A percentile compares a stretch with the other conserved stretches of the same genome.
Evolutionary conservation across 2,329 filamentous ascomycete genomes (phyloP).

Genomic region (Parastagonospora avenae): DNA sequence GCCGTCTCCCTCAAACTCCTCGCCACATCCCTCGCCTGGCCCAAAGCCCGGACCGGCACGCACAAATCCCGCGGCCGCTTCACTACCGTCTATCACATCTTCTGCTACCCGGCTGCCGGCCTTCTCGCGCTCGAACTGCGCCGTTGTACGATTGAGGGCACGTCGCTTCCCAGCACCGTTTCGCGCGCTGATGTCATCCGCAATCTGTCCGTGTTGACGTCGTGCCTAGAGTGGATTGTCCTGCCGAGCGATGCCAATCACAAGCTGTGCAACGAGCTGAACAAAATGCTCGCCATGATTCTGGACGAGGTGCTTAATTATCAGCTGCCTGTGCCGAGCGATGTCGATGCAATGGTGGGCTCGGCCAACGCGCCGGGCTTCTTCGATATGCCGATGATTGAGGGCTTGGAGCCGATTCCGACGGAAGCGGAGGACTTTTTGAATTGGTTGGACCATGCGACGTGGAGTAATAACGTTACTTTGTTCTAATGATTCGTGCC

Average conservation of each 20-base stretch:
- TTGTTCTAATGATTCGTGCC: neutral
- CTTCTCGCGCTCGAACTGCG: constrained; percentile 42
- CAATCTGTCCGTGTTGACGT: constrained; percentile 43
- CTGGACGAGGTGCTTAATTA: constrained; percentile 45
- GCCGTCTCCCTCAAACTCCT: constrained; percentile 42
- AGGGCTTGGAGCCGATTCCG: constrained; percentile 45
- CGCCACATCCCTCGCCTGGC: constrained; percentile 36
- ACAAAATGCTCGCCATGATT: constrained; percentile 43
- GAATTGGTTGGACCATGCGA: constrained; percentile 45
- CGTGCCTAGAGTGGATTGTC: constrained; percentile 42
- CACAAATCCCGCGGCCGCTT: constrained; percentile 41
- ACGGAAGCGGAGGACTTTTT: constrained; percentile 43
- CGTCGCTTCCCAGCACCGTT: constrained; percentile 34
- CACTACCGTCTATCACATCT: constrained; percentile 42
- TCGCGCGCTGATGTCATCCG: constrained; percentile 44
- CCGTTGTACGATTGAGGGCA: constrained; percentile 40
- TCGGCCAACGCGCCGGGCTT: constrained; percentile 27
- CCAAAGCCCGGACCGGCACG: constrained; percentile 36
- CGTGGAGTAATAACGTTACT: constrained; percentile 40
- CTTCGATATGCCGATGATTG: constrained; percentile 43
- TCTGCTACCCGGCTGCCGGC: constrained; percentile 43
- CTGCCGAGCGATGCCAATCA: constrained; percentile 43
- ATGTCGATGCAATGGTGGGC: constrained; percentile 12
- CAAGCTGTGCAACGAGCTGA: constrained; percentile 42
- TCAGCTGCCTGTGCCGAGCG: constrained; percentile 27